A percentile compares a stretch with the other conserved stretches of the same genome.
phyloP scores from a whole-genome alignment of 2,329 filamentous ascomycete species.

The Botrytis fabae region DNA sequence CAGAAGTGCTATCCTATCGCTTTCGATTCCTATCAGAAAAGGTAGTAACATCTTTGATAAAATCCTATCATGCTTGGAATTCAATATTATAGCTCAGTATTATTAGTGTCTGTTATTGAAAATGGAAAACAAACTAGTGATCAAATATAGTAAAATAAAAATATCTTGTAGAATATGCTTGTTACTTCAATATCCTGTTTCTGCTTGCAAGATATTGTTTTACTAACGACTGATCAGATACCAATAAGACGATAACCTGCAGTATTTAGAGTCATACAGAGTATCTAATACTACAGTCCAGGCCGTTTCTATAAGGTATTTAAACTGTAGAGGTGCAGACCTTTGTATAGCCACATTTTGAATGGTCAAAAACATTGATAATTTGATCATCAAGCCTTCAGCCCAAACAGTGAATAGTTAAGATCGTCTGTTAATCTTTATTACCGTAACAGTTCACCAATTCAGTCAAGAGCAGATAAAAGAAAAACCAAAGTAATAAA shows the following conservation, averaged over 20 bases:
- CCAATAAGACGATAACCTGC: background rate
- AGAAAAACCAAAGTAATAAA: background rate
- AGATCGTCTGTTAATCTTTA: too few relatives aligned
- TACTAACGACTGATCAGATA: background rate
- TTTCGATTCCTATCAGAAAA: background rate
- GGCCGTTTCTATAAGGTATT: background rate
- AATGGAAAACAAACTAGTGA: accelerated
- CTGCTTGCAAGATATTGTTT: background rate
- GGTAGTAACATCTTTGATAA: background rate
- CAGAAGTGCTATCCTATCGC: too few relatives aligned
- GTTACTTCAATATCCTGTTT: background rate
- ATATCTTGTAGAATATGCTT: background rate
- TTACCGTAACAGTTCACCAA: too few relatives aligned
- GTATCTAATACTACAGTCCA: background rate
- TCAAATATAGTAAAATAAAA: background rate
- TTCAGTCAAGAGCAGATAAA: too few relatives aligned
- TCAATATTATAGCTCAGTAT: background rate
- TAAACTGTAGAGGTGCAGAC: background rate
- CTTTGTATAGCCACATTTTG: background rate
- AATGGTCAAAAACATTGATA: too few relatives aligned
- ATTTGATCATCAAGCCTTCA: background rate
- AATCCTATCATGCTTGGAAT: accelerated
- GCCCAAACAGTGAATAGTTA: background rate
- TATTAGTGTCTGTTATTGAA: background rate
- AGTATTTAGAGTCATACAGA: background rate